Base-by-base conservation (phyloP, 2,329 filamentous ascomycete genomes). In the Aureobasidium vineae region DNA sequence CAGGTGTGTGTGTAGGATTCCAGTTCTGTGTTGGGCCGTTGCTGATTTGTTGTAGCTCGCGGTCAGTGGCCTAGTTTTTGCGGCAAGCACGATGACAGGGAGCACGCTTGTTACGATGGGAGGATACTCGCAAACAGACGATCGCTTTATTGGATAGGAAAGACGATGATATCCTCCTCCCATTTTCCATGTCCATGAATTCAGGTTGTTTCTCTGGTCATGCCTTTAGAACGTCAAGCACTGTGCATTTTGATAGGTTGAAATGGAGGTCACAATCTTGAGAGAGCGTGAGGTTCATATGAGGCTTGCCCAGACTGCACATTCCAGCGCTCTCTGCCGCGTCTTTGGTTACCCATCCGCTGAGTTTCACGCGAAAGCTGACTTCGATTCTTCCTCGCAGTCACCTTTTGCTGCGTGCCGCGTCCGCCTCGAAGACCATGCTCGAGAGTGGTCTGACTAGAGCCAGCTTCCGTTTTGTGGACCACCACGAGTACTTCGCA, bases 351-450 rank as follows among this genome's bases (percentile, higher is more conserved):
- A 16, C 15, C 15, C 16, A 41, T 7, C 38, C 43, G 43, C 43
- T 26, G 4, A 1, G 7, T n/a, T 23, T 13, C 43, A 11, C 10
- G n/a, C 21, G 21, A 23, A 11, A 26, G 21, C 43, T 47, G n/a
- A 21, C 19, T 6, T n/a, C 10, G 41, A 8, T 43, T 8, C 7
- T n/a, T 43, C 19, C 5, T 43, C 41, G 41, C 41, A 43, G 41
- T 43, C 41, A n/a, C n/a, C 8, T 11, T 7, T 45, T 11, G 6
- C 68, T 80, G 23, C 68, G 70, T 26, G 73, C 77, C 26, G 74
- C 78, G 21, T 67, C 36, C 5, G n/a, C 36, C 11, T 68, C 71
- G 8, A 45, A 68, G 28, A 33, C 68, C 13, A 41, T 69, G 8
- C 60, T 72, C 21, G 49, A 67, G 28, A 66, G 66, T 23, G 59